A percentile compares a stretch with the other conserved stretches of the same genome.
Conservation (phyloP, 345 rosid species). For the Syzygium aqueum region DNA sequence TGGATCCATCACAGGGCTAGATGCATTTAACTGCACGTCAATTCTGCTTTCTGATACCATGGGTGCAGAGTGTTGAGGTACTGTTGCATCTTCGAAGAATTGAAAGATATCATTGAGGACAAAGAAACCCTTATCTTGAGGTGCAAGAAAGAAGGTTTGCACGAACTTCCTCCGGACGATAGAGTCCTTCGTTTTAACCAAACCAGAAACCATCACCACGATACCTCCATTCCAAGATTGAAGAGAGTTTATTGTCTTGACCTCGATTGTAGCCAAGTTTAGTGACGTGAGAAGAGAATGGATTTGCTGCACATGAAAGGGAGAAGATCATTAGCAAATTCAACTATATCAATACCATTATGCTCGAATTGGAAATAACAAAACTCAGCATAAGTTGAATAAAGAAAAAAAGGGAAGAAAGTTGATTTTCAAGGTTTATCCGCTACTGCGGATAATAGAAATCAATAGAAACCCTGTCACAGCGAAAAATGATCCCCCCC, state of each 20-base stretch:
- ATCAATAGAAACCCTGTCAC: not conserved
- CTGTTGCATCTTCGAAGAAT: constrained; percentile 45
- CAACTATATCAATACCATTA: not conserved
- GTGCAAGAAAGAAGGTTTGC: constrained; percentile 91
- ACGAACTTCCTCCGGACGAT: constrained; percentile 56
- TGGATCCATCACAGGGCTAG: constrained; percentile 44
- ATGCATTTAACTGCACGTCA: constrained; percentile 37
- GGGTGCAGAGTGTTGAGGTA: constrained; percentile 43
- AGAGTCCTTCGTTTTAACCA: constrained; percentile 66
- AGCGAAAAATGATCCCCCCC: not conserved
- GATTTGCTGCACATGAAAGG: constrained; percentile 49
- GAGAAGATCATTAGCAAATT: not conserved
- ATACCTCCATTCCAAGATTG: constrained; percentile 88
- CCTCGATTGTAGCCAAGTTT: constrained; percentile 74
- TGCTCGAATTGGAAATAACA: not conserved
- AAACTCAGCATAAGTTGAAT: not conserved
- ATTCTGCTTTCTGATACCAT: constrained; percentile 32
- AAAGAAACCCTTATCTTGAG: constrained; percentile 90
- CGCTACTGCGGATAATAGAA: not conserved
- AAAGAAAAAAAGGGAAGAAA: not conserved
- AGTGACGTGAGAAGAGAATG: constrained; percentile 59
- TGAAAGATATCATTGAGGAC: constrained; percentile 88
- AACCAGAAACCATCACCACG: constrained; percentile 75
- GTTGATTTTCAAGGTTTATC: not conserved
- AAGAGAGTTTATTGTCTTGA: constrained; percentile 81